Percentiles rank a stretch among this genome's conserved stretches.
phyloP scores from a whole-genome alignment of 225 moss, liverwort and hornwort species.

The Ulota crispa region DNA sequence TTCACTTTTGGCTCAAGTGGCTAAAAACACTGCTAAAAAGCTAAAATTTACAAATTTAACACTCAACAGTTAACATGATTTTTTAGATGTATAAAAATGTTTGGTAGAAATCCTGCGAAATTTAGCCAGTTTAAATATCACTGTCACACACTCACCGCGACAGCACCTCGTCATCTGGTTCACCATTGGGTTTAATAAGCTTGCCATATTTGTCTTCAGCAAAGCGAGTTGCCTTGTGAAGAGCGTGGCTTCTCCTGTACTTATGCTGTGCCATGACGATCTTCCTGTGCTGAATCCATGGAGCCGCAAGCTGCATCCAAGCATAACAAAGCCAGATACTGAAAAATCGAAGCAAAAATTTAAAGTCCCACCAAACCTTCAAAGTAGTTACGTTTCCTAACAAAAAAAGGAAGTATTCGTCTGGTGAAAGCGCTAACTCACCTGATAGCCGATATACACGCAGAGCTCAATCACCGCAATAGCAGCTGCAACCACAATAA shows the following conservation, averaged over 20 bases:
- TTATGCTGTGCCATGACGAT: constrained; percentile 47
- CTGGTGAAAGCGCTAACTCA: constrained; percentile 14
- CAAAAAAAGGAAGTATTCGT: neutral
- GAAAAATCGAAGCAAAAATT: neutral
- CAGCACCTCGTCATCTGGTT: constrained; percentile 44
- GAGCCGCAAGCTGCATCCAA: constrained; percentile 57
- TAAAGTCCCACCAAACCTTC: neutral
- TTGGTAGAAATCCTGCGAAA: too few species aligned
- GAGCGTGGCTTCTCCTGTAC: constrained; percentile 31
- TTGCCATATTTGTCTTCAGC: constrained; percentile 43
- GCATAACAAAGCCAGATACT: neutral
- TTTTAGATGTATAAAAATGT: too few species aligned
- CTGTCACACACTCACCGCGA: constrained; percentile 33
- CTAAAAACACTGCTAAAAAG: too few species aligned
- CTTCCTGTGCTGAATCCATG: constrained; percentile 72
- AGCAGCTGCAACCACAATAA: constrained; percentile 55
- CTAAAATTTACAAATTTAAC: too few species aligned
- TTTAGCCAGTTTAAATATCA: too few species aligned
- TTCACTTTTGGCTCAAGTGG: too few species aligned
- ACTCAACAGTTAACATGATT: too few species aligned
- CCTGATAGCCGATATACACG: constrained; percentile 71
- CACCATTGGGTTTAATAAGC: constrained; percentile 40
- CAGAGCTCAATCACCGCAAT: constrained; percentile 48
- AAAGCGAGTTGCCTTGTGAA: constrained; percentile 34
- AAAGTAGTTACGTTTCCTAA: neutral